Conservation (phyloP, 441 rosid genomes). For the Euphorbia corollata region DNA sequence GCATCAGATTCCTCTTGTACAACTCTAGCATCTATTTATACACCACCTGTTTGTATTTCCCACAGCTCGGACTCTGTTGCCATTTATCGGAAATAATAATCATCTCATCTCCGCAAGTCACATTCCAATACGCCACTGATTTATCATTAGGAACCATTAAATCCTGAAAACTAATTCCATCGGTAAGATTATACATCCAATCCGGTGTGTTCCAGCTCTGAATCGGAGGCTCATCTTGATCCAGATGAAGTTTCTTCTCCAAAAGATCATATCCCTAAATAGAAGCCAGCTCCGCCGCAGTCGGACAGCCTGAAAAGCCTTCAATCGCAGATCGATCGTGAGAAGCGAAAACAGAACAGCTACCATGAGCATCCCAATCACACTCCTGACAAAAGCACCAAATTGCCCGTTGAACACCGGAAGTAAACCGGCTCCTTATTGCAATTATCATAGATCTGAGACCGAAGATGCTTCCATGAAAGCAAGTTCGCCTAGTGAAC, state of each 20-base stretch:
- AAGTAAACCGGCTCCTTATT: conserved; percentile 50
- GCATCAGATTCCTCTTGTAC: conserved; percentile 34
- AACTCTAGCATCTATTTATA: conserved; percentile 55
- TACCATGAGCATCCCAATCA: conserved; percentile 61
- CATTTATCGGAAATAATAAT: conserved; percentile 24
- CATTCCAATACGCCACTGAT: background rate
- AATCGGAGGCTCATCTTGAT: conserved; percentile 7
- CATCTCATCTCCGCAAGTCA: conserved; percentile 17
- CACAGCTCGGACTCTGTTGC: conserved; percentile 35
- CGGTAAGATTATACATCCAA: conserved; percentile 28
- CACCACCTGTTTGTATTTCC: conserved; percentile 50
- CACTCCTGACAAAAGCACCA: conserved; percentile 60
- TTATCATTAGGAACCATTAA: conserved; percentile 42
- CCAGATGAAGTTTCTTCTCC: conserved; percentile 22
- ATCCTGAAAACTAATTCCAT: conserved; percentile 35
- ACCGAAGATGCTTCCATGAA: conserved; percentile 58
- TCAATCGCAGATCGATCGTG: conserved; percentile 46
- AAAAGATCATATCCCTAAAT: conserved; percentile 54
- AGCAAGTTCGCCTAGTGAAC: conserved; percentile 76
- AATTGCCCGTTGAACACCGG: conserved; percentile 48
- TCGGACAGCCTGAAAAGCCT: conserved; percentile 68
- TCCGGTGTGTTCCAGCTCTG: conserved; percentile 16
- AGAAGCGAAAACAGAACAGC: conserved; percentile 46
- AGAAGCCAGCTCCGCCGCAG: conserved; percentile 50
- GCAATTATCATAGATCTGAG: conserved; percentile 80